These are phyloP conservation scores for Morella rubra DNA, from an alignment of 306 rosid genomes.

Conservation along the genomic window DNA sequence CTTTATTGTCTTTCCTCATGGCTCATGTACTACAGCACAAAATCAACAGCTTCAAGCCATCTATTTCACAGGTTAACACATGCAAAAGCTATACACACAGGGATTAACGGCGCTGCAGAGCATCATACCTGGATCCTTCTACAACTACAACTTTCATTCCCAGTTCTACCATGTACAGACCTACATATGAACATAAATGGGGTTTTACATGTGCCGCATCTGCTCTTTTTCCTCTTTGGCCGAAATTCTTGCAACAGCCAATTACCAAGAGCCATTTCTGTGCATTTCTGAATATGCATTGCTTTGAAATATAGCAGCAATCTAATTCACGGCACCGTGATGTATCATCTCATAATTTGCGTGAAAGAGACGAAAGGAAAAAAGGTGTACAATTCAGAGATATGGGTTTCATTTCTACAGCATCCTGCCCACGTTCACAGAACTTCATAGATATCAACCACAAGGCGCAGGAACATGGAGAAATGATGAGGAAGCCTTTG, in stretches of 20 bases:
- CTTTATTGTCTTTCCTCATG: too few relatives aligned
- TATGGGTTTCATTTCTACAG: not conserved
- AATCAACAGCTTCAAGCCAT: too few relatives aligned
- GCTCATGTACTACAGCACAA: too few relatives aligned
- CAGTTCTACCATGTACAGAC: conserved; percentile 27
- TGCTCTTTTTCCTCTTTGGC: conserved; percentile 9
- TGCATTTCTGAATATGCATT: not conserved
- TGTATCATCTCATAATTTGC: conserved; percentile 20
- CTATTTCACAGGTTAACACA: not conserved
- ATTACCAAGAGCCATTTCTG: conserved; percentile 4
- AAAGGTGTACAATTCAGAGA: not conserved
- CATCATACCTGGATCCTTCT: conserved; percentile 22
- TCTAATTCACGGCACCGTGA: conserved; percentile 3
- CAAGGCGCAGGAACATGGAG: conserved; percentile 17
- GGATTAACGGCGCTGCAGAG: conserved; percentile 9
- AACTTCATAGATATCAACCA: conserved; percentile 6
- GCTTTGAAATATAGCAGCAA: conserved; percentile 17
- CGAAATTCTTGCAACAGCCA: not conserved
- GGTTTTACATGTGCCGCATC: conserved; percentile 19
- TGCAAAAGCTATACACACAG: conserved; percentile 21
- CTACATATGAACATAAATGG: conserved; percentile 21
- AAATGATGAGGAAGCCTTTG: conserved; percentile 17
- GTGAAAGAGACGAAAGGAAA: not conserved
- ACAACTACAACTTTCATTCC: conserved; percentile 21
- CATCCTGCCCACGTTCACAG: conserved; percentile 11